These are phyloP conservation scores for Cicer judaicum DNA, from an alignment of 306 rosid genomes.

Conservation along the genomic window DNA sequence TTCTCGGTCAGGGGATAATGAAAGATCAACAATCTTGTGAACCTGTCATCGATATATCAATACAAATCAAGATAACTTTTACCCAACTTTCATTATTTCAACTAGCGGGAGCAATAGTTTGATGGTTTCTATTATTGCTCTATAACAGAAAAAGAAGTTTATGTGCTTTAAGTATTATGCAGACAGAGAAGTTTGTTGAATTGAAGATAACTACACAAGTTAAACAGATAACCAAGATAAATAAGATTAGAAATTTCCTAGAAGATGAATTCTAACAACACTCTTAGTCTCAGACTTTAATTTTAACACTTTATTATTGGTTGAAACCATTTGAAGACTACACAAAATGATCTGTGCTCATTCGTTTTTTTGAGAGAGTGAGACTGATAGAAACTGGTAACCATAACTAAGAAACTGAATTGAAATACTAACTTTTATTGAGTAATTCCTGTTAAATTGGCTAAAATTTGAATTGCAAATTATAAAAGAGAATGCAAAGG, in stretches of 20 bases:
- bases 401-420: no score
- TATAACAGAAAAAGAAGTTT: not conserved
- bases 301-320: not conserved
- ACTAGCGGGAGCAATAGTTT: not conserved
- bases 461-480: no score
- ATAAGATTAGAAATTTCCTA: not conserved
- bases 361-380: not conserved
- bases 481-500: no score
- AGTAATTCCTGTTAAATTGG: no score
- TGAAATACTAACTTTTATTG: no score
- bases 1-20: constrained; percentile 72
- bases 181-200: not conserved
- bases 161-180: not conserved
- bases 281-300: not conserved
- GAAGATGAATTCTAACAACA: not conserved
- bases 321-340: not conserved
- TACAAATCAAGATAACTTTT: constrained; percentile 9
- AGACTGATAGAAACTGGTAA: not conserved
- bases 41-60: constrained; percentile 51
- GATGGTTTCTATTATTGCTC: not conserved
- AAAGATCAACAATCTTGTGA: constrained; percentile 96
- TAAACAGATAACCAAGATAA: not conserved
- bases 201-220: not conserved
- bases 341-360: not conserved
- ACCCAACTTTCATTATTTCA: constrained; percentile 1